Evolutionary conservation across 331 rosid genomes (phyloP), one percentile per base, ranked within the genome.

Genomic region (Pyracantha coccinea): DNA sequence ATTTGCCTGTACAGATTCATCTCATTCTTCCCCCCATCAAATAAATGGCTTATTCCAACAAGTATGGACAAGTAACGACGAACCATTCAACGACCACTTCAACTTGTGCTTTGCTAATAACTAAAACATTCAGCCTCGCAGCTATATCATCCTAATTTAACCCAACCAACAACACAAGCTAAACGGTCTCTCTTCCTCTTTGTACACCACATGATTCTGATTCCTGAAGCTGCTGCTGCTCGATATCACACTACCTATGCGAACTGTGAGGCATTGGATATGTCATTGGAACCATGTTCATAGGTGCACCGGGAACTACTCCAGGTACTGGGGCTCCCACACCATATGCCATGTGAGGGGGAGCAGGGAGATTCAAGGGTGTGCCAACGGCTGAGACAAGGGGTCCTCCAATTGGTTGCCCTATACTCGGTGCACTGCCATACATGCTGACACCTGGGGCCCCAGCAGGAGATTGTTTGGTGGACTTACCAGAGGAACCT

Each of bases 331-430:
- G 85, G 47, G 89, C 96, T 66, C 88, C 78, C 14, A 90, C 87
- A 38, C 89, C 95, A 21, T 88, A 93, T 1, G 90, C 93, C 87
- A 88, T 79, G 75, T 89, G 92, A 41, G 84, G 71, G 1, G 90
- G 79, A 28, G 83, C 21, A 61, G 91, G 82, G 61, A 89, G 90
- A 79, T 81, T 93, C 68, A 91, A 90, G 0, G 94, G 91, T 29
- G 97, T 93, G 74, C 98, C 97, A 47, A 88, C 96, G 5, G 96
- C 94, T 4, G 98, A 91, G 81, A 89, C 94, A 27, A 86, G 83
- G 20, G 92, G 85, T 82, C 96, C 91, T 63, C 91, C 98, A 55
- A 91, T 81, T 23, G 97, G 96, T 38, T 91, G 97, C 38, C 98
- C 96, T 11, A 89, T 87, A 32, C 87, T 84, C 11, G 90, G 96